Conservation (phyloP, 2,329 filamentous ascomycete species). For the Kalaharituber pfeilii region DNA sequence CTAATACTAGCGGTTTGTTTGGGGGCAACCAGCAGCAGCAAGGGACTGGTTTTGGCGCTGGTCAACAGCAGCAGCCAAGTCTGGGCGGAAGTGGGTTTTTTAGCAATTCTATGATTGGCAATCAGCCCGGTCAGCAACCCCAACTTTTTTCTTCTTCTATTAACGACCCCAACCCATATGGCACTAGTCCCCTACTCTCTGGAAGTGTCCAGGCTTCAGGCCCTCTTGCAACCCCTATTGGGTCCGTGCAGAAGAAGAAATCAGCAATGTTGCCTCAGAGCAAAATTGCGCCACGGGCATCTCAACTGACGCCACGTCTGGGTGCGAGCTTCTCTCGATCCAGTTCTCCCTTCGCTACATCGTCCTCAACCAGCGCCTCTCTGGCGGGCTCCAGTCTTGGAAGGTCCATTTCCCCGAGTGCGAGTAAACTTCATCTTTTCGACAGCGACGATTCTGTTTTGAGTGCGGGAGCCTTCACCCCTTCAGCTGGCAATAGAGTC, state of each 20-base stretch:
- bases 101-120: constrained; percentile 24
- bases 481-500: constrained; percentile 18
- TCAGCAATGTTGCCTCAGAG: constrained; percentile 23
- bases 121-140: constrained; percentile 38
- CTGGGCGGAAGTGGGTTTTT: constrained; percentile 31
- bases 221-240: constrained; percentile 77
- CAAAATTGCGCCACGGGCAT: constrained; percentile 22
- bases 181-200: constrained; percentile 63
- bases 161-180: constrained; percentile 73
- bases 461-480: constrained; percentile 23
- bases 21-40: constrained; percentile 29
- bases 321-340: constrained; percentile 21
- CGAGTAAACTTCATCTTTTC: constrained; percentile 22
- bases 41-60: constrained; percentile 19
- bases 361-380: constrained; percentile 9
- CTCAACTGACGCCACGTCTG: constrained; percentile 20
- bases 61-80: constrained; percentile 37
- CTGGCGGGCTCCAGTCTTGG: constrained; percentile 17
- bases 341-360: constrained; percentile 19
- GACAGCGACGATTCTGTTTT: constrained; percentile 24
- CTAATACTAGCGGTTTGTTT: constrained; percentile 32
- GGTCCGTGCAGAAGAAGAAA: constrained; percentile 54
- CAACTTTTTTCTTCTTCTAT: constrained; percentile 61
- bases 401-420: constrained; percentile 19
- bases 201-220: constrained; percentile 51